phyloP scores from a whole-genome alignment of 768 basidiomycete species.

The Hemileccinum rubropunctum region DNA sequence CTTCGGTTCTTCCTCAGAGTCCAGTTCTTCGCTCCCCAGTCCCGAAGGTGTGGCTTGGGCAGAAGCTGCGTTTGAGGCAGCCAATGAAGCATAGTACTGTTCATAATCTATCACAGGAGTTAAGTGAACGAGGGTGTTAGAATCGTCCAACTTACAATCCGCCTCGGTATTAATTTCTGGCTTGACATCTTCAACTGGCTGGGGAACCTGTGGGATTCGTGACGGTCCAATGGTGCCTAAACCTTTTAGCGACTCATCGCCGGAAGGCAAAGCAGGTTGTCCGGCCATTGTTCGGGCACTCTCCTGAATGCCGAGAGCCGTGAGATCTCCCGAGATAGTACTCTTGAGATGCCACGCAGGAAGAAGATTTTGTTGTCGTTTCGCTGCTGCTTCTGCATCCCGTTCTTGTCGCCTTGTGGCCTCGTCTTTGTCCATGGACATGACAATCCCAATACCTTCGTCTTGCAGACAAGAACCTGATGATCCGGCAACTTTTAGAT shows the following conservation, averaged over 20 bases:
- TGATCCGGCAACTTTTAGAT: conserved; percentile 74
- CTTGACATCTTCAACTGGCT: conserved; percentile 37
- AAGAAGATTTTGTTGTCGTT: conserved; percentile 85
- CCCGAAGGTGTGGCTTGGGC: conserved; percentile 61
- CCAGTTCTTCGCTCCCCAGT: conserved; percentile 51
- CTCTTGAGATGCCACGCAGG: conserved; percentile 96
- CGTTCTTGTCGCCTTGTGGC: conserved; percentile 68
- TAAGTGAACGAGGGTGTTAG: not conserved
- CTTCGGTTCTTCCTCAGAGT: conserved; percentile 73
- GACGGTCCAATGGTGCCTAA: conserved; percentile 52
- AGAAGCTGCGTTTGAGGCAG: conserved; percentile 59
- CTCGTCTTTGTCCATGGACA: conserved; percentile 88
- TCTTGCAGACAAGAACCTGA: conserved; percentile 56
- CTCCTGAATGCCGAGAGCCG: conserved; percentile 80
- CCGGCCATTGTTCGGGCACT: conserved; percentile 49
- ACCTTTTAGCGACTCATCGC: conserved; percentile 72
- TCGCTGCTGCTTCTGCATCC: conserved; percentile 79
- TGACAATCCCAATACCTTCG: conserved; percentile 81
- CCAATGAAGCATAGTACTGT: conserved; percentile 78
- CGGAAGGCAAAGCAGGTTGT: conserved; percentile 41
- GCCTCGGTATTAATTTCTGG: conserved; percentile 54
- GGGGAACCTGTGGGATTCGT: conserved; percentile 28
- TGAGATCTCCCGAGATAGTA: conserved; percentile 90
- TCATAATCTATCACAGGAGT: conserved; percentile 58
- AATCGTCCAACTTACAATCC: conserved; percentile 51